A percentile compares a stretch with the other conserved stretches of the same genome.
Evolutionary conservation across 148 eudicot species (phyloP).

Genomic region (Chenopodium berlandieri): DNA sequence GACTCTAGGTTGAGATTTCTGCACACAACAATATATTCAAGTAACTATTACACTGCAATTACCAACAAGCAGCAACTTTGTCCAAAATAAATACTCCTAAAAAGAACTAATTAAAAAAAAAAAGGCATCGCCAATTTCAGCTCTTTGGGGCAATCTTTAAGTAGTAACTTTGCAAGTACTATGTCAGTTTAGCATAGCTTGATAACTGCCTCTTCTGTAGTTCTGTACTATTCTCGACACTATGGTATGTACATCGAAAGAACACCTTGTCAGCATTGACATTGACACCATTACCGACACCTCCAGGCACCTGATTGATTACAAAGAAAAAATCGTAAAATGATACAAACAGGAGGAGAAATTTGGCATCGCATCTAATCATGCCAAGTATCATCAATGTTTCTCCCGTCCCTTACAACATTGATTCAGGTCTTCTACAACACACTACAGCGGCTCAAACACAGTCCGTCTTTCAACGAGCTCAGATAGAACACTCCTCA

Average conservation of each 20-base stretch:
- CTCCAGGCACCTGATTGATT: conserved; percentile 1
- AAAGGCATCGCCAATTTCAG: neutral
- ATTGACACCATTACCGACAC: neutral
- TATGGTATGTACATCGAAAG: conserved; percentile 18
- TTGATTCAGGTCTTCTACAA: neutral
- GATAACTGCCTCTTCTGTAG: neutral
- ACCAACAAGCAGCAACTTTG: neutral
- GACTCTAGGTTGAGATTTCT: neutral
- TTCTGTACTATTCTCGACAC: conserved; percentile 1
- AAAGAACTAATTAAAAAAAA: no score
- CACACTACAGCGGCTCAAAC: conserved; percentile 20
- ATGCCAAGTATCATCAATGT: neutral
- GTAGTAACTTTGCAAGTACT: neutral
- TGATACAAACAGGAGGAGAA: neutral
- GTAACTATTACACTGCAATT: neutral
- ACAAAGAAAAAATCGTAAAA: neutral
- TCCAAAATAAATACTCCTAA: neutral
- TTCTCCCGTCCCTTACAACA: neutral
- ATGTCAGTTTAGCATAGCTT: conserved; percentile 1
- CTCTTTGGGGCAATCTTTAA: neutral
- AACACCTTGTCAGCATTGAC: neutral
- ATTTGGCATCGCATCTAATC: neutral
- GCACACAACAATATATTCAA: neutral
- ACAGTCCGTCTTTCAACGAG: conserved; percentile 58
- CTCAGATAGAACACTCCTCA: conserved; percentile 70